Evolutionary conservation across 2,329 filamentous ascomycete species (phyloP), one percentile per base, ranked within the genome.

Genomic region (Penicillium sp.): DNA sequence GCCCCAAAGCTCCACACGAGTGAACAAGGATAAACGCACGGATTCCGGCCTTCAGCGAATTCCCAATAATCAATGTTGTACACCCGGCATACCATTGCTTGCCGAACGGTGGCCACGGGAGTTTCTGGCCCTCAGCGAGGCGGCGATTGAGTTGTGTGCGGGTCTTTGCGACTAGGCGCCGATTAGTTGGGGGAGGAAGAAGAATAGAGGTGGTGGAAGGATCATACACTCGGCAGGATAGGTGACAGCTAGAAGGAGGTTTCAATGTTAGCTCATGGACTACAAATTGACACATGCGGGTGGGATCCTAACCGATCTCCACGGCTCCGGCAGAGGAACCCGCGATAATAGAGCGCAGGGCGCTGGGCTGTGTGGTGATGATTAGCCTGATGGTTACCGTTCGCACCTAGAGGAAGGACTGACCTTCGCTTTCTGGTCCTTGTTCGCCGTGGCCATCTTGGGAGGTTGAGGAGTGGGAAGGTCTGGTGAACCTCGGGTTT

Each of bases 61-160:
- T 99, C 55, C 94, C 94, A 62, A 97, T 91, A 53, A 99, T 96
- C 69, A 97, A 77, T 23, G 94, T 97, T 40, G 94, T 97, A 78
- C 94, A 99, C 30, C 94, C 94, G 10, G 94, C 93, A 73, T 99
- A 99, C 94, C 94, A 99, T 73, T 96, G 91, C 63, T 77, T 80
- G 42, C 94, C 94, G 67, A 97, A 97, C 9, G 90, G 90, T 36
- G 94, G 94, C 89, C 91, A 97, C 46, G 93, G 91, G 24, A 97
- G 83, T 78, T 96, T 97, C 79, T 95, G 80, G 40, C 87, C 88
- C 49, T 88, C 86, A 42, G 89, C 80, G 66, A 97, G 80, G 63
- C 87, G 85, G 62, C 88, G 85, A 74, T 99, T 99, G 67, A 99
- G 86, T 75, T 97, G 94, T 49, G 90, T 90, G 63, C 94, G 83